Base-by-base conservation (phyloP, 2,329 filamentous ascomycete genomes). In the Pyrenophora tritici-repentis region DNA sequence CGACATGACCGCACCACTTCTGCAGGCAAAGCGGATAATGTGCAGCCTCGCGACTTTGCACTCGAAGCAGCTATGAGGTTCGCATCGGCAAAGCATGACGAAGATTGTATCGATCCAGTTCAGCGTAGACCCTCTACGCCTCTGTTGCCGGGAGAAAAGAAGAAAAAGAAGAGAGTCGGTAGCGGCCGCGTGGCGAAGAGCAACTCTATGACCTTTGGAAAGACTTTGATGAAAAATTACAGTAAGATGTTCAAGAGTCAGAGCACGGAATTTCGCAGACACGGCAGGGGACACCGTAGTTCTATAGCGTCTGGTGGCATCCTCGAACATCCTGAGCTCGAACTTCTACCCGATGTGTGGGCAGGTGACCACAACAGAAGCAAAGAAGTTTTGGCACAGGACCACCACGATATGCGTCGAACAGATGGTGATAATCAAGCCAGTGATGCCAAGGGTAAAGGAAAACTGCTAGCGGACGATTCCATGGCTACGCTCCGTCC, bases 161-260 rank as follows among this genome's bases (percentile, higher is more conserved):
- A 68, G 50, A 66, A 58, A 34, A 67, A 76, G 47, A 85, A 88
- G 64, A 87, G 88, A 68, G 76, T 79, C 18, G 83, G 83, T 39
- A 86, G 86, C 54, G 79, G 82, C 48, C 85, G 90, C 58, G 86
- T 86, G 33, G 81, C 89, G 17, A 89, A 88, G 75, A 75, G 72
- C 40, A 67, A 68, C 22, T 76, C 75, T 1, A 72, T 76, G 65
- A 76, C 70, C 0, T 75, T 78, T 47, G 70, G 73, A 5, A 72
- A 70, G 13, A 63, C 56, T 1, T 70, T 79, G 17, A 53, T 76
- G 22, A 75, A 73, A 37, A 78, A 79, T 47, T 81, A 80, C 52
- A 66, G 71, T 2, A 74, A 68, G 16, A 63, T 79, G 6, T 77
- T 80, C 60, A 70, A 69, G 42, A 70, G 66, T 37, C 72, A 73